Conservation (phyloP, 495 filamentous ascomycete genomes). For the Hypoxylon fragiforme region DNA sequence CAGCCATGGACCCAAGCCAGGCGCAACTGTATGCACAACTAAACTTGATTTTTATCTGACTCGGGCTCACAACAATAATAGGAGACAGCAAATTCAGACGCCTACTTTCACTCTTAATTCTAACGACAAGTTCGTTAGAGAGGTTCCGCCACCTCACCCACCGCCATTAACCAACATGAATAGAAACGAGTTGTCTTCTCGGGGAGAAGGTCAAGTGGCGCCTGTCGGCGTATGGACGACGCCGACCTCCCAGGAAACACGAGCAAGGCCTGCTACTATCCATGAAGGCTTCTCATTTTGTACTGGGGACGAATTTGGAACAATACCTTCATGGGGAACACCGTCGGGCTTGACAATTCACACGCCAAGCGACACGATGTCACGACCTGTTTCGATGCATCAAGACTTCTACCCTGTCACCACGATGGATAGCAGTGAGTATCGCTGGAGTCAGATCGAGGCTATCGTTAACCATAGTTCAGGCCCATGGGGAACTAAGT, state of each 20-base stretch:
- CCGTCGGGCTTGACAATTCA: conserved; percentile 55
- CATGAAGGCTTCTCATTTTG: conserved; percentile 63
- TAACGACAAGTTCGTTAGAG: conserved; percentile 44
- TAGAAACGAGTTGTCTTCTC: conserved; percentile 42
- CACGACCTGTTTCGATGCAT: conserved; percentile 54
- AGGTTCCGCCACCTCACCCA: conserved; percentile 43
- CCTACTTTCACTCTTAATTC: conserved; percentile 46
- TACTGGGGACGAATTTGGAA: conserved; percentile 53
- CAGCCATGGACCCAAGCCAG: conserved; percentile 48
- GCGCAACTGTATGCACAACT: conserved; percentile 45
- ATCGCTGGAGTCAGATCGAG: conserved; percentile 15
- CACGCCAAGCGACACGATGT: conserved; percentile 51
- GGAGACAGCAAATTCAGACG: conserved; percentile 49
- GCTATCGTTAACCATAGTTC: conserved; percentile 34
- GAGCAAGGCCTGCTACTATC: conserved; percentile 58
- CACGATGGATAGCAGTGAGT: conserved; percentile 56
- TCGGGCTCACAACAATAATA: conserved; percentile 40
- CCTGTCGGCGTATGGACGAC: conserved; percentile 51
- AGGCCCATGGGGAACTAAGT: conserved; percentile 56
- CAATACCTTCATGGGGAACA: conserved; percentile 58
- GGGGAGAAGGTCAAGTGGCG: conserved; percentile 43
- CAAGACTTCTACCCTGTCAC: conserved; percentile 57
- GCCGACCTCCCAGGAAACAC: conserved; percentile 46
- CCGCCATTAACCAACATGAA: conserved; percentile 46
- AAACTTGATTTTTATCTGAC: conserved; percentile 14